phyloP scores from a whole-genome alignment of 192 early-diverging fungal genomes.

The Coemansia sp. region DNA sequence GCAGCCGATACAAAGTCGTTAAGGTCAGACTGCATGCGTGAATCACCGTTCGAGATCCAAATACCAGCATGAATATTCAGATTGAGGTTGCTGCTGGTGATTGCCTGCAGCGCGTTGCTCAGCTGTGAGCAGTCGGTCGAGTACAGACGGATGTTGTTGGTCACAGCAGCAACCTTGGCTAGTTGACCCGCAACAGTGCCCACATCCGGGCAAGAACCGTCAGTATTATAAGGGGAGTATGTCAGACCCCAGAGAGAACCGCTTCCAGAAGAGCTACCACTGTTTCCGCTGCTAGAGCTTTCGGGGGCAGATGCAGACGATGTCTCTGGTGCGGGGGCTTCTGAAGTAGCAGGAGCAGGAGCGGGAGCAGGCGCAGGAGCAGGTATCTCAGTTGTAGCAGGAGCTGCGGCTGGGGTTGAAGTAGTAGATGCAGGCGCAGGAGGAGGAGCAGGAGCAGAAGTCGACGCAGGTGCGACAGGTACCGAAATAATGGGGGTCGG shows the following conservation, averaged over 20 bases:
- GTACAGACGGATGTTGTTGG: slow-evolving; percentile 48
- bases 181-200: slow-evolving; percentile 28
- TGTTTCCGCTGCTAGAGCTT: neutral
- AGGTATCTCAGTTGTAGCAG: neutral
- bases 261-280: neutral
- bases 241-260: slow-evolving; percentile 39
- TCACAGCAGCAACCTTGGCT: slow-evolving; percentile 20
- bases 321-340: neutral
- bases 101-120: slow-evolving; percentile 29
- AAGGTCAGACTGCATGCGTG: slow-evolving; percentile 35
- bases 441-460: neutral
- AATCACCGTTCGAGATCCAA: slow-evolving; percentile 31
- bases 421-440: neutral
- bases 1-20: slow-evolving; percentile 38
- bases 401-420: neutral
- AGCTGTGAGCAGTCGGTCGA: slow-evolving; percentile 53
- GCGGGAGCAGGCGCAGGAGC: neutral
- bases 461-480: neutral
- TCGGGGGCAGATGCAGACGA: neutral
- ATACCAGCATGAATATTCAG: slow-evolving; percentile 42
- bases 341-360: neutral
- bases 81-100: slow-evolving; percentile 20
- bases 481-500: neutral
- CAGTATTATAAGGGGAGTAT: slow-evolving; percentile 49
- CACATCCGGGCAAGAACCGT: slow-evolving; percentile 42